Conservation (phyloP, 805 yeast species). For the Hanseniaspora osmophila region DNA sequence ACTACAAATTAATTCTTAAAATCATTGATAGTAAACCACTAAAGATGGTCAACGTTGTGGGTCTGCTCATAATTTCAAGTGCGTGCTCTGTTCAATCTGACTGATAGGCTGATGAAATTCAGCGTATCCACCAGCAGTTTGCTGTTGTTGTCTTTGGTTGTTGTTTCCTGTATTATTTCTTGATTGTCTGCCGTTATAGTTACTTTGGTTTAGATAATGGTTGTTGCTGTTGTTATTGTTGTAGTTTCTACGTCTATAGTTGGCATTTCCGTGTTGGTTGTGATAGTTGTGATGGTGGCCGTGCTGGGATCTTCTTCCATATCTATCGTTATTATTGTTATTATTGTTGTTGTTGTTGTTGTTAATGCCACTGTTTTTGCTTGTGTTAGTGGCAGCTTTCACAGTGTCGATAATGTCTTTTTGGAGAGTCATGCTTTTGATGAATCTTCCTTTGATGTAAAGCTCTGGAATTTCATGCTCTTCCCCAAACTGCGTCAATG, state of each 20-base stretch:
- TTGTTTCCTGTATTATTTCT: constrained; percentile 4
- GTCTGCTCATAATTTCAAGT: not conserved
- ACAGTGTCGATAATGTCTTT: constrained; percentile 66
- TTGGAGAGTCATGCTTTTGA: constrained; percentile 63
- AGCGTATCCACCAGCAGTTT: constrained; percentile 17
- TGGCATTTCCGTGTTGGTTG: constrained; percentile 2
- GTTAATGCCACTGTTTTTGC: constrained; percentile 33
- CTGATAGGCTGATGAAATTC: constrained; percentile 14
- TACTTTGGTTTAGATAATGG: constrained; percentile 8
- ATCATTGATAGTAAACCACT: not conserved
- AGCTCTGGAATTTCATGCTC: constrained; percentile 54
- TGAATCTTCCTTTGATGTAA: constrained; percentile 75
- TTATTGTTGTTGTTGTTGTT: constrained; percentile 26
- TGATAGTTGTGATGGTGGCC: constrained; percentile 8
- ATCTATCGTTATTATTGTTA: constrained; percentile 12
- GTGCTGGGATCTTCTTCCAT: constrained; percentile 4
- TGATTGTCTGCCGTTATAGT: constrained; percentile 13
- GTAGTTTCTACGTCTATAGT: constrained; percentile 15
- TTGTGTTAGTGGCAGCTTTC: constrained; percentile 46
- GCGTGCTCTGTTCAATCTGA: constrained; percentile 6
- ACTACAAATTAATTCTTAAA: not conserved
- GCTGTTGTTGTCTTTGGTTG: constrained; percentile 8
- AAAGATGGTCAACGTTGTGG: not conserved
- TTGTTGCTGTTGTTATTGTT: constrained; percentile 20
- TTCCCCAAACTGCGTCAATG: constrained; percentile 39